These are phyloP conservation scores for Phlebiopsis flavidoalba DNA, from an alignment of 768 basidiomycete species.

Conservation along the genomic window DNA sequence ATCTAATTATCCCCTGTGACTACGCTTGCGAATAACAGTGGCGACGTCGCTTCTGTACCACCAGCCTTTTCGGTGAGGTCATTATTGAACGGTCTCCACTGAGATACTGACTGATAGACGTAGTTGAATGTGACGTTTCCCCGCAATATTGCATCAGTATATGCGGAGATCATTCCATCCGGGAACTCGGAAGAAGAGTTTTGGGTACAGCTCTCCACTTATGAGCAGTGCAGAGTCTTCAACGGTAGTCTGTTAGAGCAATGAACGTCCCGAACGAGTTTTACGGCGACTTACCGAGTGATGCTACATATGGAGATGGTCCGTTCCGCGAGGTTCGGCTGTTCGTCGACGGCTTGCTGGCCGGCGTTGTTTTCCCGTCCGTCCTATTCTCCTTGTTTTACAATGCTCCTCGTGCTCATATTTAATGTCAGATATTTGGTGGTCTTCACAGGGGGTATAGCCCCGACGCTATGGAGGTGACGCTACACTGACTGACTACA, in stretches of 20 bases:
- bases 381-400: constrained; percentile 3
- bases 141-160: constrained; percentile 59
- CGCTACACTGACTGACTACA: background rate
- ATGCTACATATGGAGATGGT: constrained; percentile 42
- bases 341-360: constrained; percentile 46
- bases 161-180: constrained; percentile 67
- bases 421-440: constrained; percentile 6
- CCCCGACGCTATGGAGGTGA: constrained; percentile 53
- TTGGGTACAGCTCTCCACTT: constrained; percentile 45
- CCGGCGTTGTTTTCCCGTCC: constrained; percentile 53
- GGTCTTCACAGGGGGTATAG: constrained; percentile 70
- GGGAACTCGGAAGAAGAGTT: constrained; percentile 67
- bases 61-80: constrained; percentile 58
- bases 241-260: constrained; percentile 42
- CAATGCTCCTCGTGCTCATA: background rate
- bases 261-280: constrained; percentile 58
- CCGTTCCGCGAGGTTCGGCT: constrained; percentile 57
- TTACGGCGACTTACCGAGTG: constrained; percentile 45
- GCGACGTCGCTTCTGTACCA: constrained; percentile 66
- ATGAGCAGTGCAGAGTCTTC: background rate
- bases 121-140: constrained; percentile 69
- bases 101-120: background rate
- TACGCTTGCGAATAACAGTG: constrained; percentile 54
- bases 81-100: background rate
- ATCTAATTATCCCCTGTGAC: constrained; percentile 67